A percentile compares a stretch with the other conserved stretches of the same genome.
Evolutionary conservation across 169 alveolate genomes (phyloP).

Genomic region (Amoebophrya sp.): DNA sequence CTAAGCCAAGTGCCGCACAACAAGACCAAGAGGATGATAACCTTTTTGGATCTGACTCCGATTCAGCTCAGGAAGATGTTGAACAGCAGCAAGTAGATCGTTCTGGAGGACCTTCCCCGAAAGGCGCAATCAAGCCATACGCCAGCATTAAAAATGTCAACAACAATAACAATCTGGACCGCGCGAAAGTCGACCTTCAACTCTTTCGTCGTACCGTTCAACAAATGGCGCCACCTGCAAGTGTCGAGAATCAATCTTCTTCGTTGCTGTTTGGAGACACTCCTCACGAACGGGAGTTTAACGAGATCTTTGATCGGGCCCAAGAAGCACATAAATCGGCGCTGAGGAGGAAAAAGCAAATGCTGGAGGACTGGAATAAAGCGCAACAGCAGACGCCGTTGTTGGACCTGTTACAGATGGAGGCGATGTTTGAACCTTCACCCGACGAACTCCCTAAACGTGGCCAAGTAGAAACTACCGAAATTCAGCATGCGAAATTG

Average conservation of each 20-base stretch:
- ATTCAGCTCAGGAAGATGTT: too few relatives aligned
- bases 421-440: background rate
- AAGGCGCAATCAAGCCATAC: too few relatives aligned
- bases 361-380: background rate
- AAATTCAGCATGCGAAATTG: background rate
- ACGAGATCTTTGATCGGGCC: background rate
- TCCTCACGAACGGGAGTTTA: background rate
- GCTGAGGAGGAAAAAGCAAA: background rate
- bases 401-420: background rate
- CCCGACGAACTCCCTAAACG: background rate
- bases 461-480: background rate
- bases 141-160: too few relatives aligned
- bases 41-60: too few relatives aligned
- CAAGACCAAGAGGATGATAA: too few relatives aligned
- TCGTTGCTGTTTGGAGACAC: background rate
- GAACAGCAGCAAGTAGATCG: too few relatives aligned
- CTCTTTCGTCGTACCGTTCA: background rate
- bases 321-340: background rate
- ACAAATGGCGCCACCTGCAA: background rate
- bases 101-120: too few relatives aligned
- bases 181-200: background rate
- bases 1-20: too few relatives aligned
- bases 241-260: background rate
- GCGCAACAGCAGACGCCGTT: background rate
- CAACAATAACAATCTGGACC: background rate